Percentiles rank a stretch among this genome's conserved stretches.
These are phyloP conservation scores for Psilocybe cubensis DNA, from an alignment of 768 basidiomycete genomes.

Conservation along the genomic window DNA sequence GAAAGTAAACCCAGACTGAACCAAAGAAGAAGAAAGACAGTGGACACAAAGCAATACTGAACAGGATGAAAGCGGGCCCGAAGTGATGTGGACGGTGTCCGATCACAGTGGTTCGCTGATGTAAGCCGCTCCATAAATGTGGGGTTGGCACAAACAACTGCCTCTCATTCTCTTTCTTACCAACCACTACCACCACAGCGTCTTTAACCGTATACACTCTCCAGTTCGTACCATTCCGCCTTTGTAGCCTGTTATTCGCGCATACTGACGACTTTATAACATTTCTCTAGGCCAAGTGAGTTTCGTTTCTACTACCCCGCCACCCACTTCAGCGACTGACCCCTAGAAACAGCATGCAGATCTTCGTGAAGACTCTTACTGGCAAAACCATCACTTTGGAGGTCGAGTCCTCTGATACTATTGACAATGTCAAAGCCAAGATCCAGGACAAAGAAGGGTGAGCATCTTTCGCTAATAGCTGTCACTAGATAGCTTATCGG, in stretches of 20 bases:
- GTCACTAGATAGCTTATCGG: slow-evolving; percentile 13
- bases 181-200: slow-evolving; percentile 17
- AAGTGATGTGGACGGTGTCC: background rate
- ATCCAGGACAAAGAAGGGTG: slow-evolving; percentile 31
- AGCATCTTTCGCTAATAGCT: background rate
- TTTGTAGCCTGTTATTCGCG: too few species aligned
- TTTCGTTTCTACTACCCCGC: slow-evolving; percentile 7
- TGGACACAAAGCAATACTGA: too few species aligned
- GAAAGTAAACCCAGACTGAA: too few species aligned
- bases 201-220: slow-evolving; percentile 1
- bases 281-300: slow-evolving; percentile 7
- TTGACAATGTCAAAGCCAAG: slow-evolving; percentile 67
- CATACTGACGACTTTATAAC: background rate
- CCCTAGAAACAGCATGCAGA: slow-evolving; percentile 30
- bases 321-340: background rate
- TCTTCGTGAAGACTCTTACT: slow-evolving; percentile 37
- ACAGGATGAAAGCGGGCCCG: background rate
- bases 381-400: slow-evolving; percentile 25
- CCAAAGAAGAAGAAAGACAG: too few species aligned
- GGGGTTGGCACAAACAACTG: slow-evolving; percentile 13
- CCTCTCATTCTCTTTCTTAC: slow-evolving; percentile 15
- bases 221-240: slow-evolving; percentile 1
- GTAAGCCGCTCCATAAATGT: slow-evolving; percentile 18
- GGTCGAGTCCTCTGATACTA: slow-evolving; percentile 30
- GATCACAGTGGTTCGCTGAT: slow-evolving; percentile 12